Percentiles rank a stretch among this genome's conserved stretches.
Conservation (phyloP, 805 yeast species). For the Candida fluviatilis region DNA sequence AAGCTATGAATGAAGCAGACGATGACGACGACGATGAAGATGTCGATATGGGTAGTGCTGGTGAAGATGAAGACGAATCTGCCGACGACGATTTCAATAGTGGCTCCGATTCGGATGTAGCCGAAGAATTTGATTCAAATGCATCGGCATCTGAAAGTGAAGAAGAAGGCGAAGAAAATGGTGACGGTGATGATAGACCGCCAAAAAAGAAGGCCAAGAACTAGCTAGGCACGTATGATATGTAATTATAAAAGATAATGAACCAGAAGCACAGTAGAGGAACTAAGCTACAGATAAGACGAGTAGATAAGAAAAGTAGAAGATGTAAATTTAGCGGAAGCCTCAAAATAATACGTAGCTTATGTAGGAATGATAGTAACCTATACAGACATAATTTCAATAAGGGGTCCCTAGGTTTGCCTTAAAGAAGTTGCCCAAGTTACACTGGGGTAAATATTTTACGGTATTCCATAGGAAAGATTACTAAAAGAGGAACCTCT, state of each 20-base stretch:
- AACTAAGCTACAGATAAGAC: too few relatives aligned
- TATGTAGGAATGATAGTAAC: too few relatives aligned
- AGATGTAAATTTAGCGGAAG: too few relatives aligned
- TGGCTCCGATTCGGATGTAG: slow-evolving; percentile 64
- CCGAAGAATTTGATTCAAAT: slow-evolving; percentile 81
- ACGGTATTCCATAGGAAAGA: too few relatives aligned
- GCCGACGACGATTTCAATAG: slow-evolving; percentile 82
- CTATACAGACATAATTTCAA: too few relatives aligned
- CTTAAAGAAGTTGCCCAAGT: too few relatives aligned
- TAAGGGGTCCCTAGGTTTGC: too few relatives aligned
- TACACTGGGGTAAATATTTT: too few relatives aligned
- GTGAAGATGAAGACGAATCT: slow-evolving; percentile 65
- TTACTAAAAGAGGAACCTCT: too few relatives aligned
- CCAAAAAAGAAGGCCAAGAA: slow-evolving; percentile 29
- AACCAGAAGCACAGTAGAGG: too few relatives aligned
- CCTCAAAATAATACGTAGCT: too few relatives aligned
- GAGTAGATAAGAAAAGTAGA: too few relatives aligned
- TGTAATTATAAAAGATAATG: neutral
- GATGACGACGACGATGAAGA: slow-evolving; percentile 27
- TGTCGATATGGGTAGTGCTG: slow-evolving; percentile 63
- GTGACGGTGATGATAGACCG: slow-evolving; percentile 22
- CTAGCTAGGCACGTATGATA: slow-evolving; percentile 3
- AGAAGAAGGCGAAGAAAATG: slow-evolving; percentile 13
- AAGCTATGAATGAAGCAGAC: slow-evolving; percentile 60
- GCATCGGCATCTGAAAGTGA: slow-evolving; percentile 34